phyloP scores from a whole-genome alignment of 179 eudicot genomes.

The Corrigiola litoralis region DNA sequence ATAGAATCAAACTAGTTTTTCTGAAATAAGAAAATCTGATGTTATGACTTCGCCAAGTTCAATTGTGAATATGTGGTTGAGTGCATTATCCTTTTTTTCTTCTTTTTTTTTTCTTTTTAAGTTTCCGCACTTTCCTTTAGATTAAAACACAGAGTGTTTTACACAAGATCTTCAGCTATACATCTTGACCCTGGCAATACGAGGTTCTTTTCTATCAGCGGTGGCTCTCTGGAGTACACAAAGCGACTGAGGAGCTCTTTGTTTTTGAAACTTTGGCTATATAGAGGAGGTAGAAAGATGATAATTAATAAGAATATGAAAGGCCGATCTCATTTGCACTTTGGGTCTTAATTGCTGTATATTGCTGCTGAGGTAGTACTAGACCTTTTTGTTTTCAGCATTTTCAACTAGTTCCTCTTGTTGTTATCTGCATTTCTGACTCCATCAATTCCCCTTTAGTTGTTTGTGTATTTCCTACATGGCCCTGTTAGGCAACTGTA shows the following conservation, averaged over 20 bases:
- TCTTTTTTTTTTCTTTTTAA: too few relatives aligned
- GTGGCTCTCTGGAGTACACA: not conserved
- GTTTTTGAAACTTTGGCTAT: not conserved
- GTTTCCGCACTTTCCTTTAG: too few relatives aligned
- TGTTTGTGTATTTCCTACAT: not conserved
- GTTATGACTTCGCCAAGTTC: too few relatives aligned
- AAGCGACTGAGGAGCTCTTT: not conserved
- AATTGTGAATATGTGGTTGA: not conserved
- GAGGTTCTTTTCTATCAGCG: not conserved
- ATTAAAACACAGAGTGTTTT: not conserved
- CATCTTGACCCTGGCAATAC: not conserved
- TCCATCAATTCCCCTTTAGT: not conserved
- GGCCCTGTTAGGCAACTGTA: not conserved
- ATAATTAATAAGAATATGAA: not conserved
- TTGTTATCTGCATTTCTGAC: not conserved
- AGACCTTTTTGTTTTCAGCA: not conserved
- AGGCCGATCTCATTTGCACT: not conserved
- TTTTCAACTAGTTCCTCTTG: not conserved
- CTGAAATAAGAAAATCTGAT: too few relatives aligned
- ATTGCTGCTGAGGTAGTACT: not conserved
- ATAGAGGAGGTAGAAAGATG: not conserved
- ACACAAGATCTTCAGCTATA: not conserved
- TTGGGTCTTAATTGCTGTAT: constrained; percentile 7
- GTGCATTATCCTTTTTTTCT: too few relatives aligned
- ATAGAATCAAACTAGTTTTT: not conserved